Evolutionary conservation across 495 filamentous ascomycete genomes (phyloP).

Genomic region (Entonaema liquescens): DNA sequence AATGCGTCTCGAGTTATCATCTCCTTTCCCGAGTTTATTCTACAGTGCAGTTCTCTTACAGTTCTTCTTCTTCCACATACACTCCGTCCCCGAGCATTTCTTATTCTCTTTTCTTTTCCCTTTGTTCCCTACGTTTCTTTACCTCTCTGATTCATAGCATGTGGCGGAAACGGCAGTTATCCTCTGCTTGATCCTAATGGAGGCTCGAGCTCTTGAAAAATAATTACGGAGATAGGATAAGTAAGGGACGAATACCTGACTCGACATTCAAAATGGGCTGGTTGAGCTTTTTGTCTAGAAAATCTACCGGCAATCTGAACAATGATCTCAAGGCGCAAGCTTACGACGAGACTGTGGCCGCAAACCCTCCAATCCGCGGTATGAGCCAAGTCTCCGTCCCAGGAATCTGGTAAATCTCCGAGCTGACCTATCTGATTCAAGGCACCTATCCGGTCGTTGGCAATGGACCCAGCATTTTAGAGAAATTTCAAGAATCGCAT

Average conservation of each 20-base stretch:
- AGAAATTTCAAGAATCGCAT: constrained; percentile 44
- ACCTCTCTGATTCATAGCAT: constrained; percentile 19
- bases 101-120: not conserved
- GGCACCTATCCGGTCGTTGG: constrained; percentile 47
- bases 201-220: constrained; percentile 24
- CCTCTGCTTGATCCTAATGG: constrained; percentile 22
- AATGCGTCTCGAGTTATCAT: constrained; percentile 1
- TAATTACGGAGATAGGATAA: constrained; percentile 17
- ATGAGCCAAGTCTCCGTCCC: constrained; percentile 36
- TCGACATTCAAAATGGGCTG: constrained; percentile 51
- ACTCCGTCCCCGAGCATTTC: not conserved
- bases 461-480: constrained; percentile 43
- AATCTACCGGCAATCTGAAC: constrained; percentile 33
- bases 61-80: constrained; percentile 10
- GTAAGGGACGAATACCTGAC: constrained; percentile 28
- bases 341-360: constrained; percentile 44
- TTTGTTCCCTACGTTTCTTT: constrained; percentile 3
- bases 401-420: constrained; percentile 36
- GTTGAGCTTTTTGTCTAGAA: constrained; percentile 52
- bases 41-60: constrained; percentile 4
- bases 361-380: constrained; percentile 48
- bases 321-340: constrained; percentile 43
- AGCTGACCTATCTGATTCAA: constrained; percentile 40
- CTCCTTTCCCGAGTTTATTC: constrained; percentile 5
- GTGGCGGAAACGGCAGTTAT: constrained; percentile 1